Conservation (phyloP, 2,329 filamentous ascomycete species). For the Xylaria sp. region DNA sequence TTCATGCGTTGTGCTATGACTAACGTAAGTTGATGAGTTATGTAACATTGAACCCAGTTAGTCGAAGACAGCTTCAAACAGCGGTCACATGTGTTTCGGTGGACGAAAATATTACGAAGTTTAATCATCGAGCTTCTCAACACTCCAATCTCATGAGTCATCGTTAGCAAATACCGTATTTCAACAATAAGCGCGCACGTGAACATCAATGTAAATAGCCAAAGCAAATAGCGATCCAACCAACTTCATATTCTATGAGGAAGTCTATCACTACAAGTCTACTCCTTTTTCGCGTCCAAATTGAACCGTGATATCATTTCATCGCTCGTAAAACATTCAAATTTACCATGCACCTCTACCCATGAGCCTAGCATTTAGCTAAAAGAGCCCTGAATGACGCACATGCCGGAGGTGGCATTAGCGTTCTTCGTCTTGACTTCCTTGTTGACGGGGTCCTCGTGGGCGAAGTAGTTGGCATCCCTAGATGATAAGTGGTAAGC, state of each 20-base stretch:
- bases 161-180: background rate
- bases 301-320: slow-evolving; percentile 9
- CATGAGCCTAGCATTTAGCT: background rate
- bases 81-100: too few species aligned
- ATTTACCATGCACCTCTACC: background rate
- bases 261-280: slow-evolving; percentile 8
- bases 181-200: background rate
- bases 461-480: slow-evolving; percentile 27
- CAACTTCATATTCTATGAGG: slow-evolving; percentile 7
- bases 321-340: slow-evolving; percentile 18
- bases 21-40: too few species aligned
- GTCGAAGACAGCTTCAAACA: too few species aligned
- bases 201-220: background rate
- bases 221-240: background rate
- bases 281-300: background rate
- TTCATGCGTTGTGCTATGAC: too few species aligned
- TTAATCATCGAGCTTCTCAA: too few species aligned
- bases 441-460: slow-evolving; percentile 27
- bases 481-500: slow-evolving; percentile 6
- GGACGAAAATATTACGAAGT: too few species aligned
- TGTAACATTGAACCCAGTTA: too few species aligned
- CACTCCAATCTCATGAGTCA: too few species aligned
- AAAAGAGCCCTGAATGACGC: slow-evolving; percentile 24
- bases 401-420: slow-evolving; percentile 10
- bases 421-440: slow-evolving; percentile 23